These are phyloP conservation scores for Kingdonia uniflora DNA, from an alignment of 164 flowering plant genomes.

Conservation along the genomic window DNA sequence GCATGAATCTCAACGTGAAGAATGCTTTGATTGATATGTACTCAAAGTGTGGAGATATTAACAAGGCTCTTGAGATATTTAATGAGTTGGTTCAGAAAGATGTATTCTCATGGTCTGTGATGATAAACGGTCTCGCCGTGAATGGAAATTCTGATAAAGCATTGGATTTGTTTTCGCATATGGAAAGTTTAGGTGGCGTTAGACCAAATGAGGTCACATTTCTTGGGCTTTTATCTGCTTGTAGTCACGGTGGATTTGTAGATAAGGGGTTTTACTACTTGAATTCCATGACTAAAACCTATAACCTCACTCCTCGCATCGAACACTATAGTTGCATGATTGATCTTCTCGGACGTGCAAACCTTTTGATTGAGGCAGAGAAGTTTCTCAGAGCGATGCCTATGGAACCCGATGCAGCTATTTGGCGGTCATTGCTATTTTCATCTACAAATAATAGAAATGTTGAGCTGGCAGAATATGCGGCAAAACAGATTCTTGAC, in stretches of 20 bases:
- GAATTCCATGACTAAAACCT: constrained; percentile 16
- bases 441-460: constrained; percentile 17
- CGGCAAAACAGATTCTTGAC: constrained; percentile 16
- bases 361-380: constrained; percentile 19
- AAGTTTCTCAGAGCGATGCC: constrained; percentile 19
- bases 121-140: constrained; percentile 30
- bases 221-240: constrained; percentile 26
- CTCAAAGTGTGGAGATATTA: constrained; percentile 28
- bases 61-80: constrained; percentile 22
- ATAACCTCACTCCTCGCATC: constrained; percentile 17
- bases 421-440: constrained; percentile 29
- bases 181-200: constrained; percentile 17
- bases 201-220: constrained; percentile 27
- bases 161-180: constrained; percentile 16
- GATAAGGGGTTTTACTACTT: constrained; percentile 18
- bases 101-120: constrained; percentile 25
- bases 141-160: constrained; percentile 22
- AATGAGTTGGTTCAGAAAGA: constrained; percentile 14
- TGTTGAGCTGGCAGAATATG: constrained; percentile 21
- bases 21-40: constrained; percentile 31
- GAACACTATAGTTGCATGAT: constrained; percentile 30
- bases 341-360: constrained; percentile 36
- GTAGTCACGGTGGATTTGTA: constrained; percentile 32
- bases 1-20: constrained; percentile 12
- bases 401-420: constrained; percentile 27